A percentile compares a stretch with the other conserved stretches of the same genome.
These are phyloP conservation scores for Dimargaris xerosporica DNA, from an alignment of 192 early-diverging fungal genomes.

Conservation along the genomic window DNA sequence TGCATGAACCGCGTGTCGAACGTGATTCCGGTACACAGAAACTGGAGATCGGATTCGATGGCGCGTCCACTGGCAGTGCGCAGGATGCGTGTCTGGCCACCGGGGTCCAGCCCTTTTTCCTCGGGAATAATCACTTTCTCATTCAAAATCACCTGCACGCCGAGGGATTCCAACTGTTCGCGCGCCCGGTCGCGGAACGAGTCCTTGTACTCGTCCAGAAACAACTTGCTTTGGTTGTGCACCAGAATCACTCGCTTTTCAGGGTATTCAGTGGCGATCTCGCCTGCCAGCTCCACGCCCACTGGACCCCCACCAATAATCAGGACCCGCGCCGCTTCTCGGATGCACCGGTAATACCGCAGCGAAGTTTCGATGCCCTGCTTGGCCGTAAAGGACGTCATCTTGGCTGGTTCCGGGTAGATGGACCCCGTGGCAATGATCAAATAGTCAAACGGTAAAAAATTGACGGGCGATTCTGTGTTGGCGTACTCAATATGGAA, in stretches of 20 bases:
- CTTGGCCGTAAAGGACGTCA: slow-evolving; percentile 14
- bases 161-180: slow-evolving; percentile 24
- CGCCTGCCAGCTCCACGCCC: slow-evolving; percentile 40
- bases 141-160: slow-evolving; percentile 32
- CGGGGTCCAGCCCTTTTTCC: slow-evolving; percentile 19
- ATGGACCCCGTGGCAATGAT: slow-evolving; percentile 44
- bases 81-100: slow-evolving; percentile 22
- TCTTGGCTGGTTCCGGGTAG: slow-evolving; percentile 34
- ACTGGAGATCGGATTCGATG: slow-evolving; percentile 41
- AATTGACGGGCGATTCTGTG: slow-evolving; percentile 18
- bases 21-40: slow-evolving; percentile 26
- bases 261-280: slow-evolving; percentile 30
- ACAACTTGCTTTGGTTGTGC: slow-evolving; percentile 23
- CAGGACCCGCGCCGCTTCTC: slow-evolving; percentile 29
- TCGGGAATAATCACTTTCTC: slow-evolving; percentile 28
- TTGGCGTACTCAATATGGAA: slow-evolving; percentile 28
- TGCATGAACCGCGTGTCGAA: slow-evolving; percentile 30
- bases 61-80: slow-evolving; percentile 22
- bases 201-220: slow-evolving; percentile 29
- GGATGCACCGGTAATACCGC: slow-evolving; percentile 24
- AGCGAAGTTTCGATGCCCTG: slow-evolving; percentile 21
- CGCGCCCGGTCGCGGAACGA: slow-evolving; percentile 22
- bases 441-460: slow-evolving; percentile 45
- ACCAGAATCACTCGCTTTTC: slow-evolving; percentile 32
- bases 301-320: slow-evolving; percentile 56